These are phyloP conservation scores for Pestalotiopsis sp. DNA, from an alignment of 2,329 filamentous ascomycete genomes.

Conservation along the genomic window DNA sequence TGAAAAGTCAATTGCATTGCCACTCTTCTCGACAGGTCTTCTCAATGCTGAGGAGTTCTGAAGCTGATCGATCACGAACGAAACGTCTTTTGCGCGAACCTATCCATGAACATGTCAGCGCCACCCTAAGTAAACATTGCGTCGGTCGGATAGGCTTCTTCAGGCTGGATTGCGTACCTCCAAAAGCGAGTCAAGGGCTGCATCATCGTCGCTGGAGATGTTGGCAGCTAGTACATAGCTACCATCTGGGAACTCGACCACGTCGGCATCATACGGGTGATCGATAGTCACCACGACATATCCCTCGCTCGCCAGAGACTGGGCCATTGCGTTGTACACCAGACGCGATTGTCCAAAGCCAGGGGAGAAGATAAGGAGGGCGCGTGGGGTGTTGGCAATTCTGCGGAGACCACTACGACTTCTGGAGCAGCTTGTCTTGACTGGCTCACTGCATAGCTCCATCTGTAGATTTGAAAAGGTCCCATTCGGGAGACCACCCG, in stretches of 20 bases:
- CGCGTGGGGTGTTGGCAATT: not conserved
- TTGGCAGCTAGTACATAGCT: constrained; percentile 23
- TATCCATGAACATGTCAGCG: not conserved
- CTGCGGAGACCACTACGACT: not conserved
- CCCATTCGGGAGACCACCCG: constrained; percentile 8
- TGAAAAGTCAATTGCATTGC: constrained; percentile 1
- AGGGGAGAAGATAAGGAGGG: constrained; percentile 39
- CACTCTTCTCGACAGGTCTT: not conserved
- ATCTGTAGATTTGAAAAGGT: constrained; percentile 13
- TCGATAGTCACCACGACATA: constrained; percentile 46
- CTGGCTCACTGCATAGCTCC: not conserved
- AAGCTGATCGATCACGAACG: constrained; percentile 18
- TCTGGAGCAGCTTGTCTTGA: not conserved
- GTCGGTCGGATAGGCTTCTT: not conserved
- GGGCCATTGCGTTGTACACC: constrained; percentile 42
- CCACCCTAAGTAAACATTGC: no score
- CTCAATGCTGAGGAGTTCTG: not conserved
- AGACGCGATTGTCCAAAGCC: constrained; percentile 32
- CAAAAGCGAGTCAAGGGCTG: constrained; percentile 9
- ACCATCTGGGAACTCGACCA: constrained; percentile 43
- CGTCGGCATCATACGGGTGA: constrained; percentile 44
- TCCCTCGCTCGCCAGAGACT: constrained; percentile 42
- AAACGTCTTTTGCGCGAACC: constrained; percentile 15
- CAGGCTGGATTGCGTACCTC: constrained; percentile 4
- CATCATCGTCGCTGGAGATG: constrained; percentile 14